A percentile compares a stretch with the other conserved stretches of the same genome.
Evolutionary conservation across 2,329 filamentous ascomycete species (phyloP).

Genomic region (Coccinonectria pachysandricola): DNA sequence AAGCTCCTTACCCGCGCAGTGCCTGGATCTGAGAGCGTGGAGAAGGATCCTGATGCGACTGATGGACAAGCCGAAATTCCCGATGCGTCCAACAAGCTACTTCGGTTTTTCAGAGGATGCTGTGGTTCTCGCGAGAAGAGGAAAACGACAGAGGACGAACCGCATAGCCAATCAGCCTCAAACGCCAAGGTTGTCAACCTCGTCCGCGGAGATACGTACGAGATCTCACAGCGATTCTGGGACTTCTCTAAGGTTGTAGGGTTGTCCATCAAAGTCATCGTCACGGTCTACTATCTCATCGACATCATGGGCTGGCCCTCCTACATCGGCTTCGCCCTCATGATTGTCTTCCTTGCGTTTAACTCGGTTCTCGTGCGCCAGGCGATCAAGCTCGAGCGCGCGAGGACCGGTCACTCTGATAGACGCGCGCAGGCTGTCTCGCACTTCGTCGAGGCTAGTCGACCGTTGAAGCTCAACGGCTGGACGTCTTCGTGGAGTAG

Average conservation of each 20-base stretch:
- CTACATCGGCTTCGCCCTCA: slow-evolving; percentile 59
- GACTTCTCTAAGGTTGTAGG: slow-evolving; percentile 69
- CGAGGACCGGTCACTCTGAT: slow-evolving; percentile 65
- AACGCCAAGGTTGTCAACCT: slow-evolving; percentile 88
- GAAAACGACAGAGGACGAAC: not conserved
- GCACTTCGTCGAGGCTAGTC: slow-evolving; percentile 79
- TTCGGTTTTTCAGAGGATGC: slow-evolving; percentile 9
- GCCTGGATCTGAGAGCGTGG: slow-evolving; percentile 27
- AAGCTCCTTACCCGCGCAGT: slow-evolving; percentile 29
- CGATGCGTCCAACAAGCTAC: slow-evolving; percentile 1
- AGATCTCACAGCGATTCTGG: slow-evolving; percentile 79
- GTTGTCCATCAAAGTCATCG: slow-evolving; percentile 64
- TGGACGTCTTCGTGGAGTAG: slow-evolving; percentile 28
- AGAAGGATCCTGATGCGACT: slow-evolving; percentile 19
- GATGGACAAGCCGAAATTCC: not conserved
- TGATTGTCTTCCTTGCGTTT: slow-evolving; percentile 56
- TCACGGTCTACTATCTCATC: slow-evolving; percentile 55
- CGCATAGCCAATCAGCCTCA: slow-evolving; percentile 49
- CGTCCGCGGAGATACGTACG: slow-evolving; percentile 73
- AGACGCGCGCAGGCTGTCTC: slow-evolving; percentile 68
- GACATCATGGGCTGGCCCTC: slow-evolving; percentile 73
- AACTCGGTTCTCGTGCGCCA: slow-evolving; percentile 59
- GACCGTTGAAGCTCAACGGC: slow-evolving; percentile 44
- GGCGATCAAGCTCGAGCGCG: slow-evolving; percentile 58
- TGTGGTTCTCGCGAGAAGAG: slow-evolving; percentile 12